Evolutionary conservation across 139 green algal genomes (phyloP).

Genomic region (Tetradesmus obliquus): DNA sequence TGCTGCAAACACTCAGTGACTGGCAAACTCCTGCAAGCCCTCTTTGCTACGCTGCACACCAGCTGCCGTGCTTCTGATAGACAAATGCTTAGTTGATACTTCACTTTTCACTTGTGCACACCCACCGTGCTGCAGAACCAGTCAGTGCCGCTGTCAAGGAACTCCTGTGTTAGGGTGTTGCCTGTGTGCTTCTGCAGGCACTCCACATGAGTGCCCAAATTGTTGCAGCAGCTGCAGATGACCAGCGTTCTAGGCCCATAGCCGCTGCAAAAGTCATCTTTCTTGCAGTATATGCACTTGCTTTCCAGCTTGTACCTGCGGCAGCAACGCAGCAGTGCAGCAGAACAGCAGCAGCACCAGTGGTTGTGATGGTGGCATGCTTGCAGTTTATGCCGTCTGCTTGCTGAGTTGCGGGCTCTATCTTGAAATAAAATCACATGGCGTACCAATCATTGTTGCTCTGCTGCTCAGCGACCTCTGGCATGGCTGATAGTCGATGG

Average conservation of each 20-base stretch:
- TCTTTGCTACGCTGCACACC: background rate
- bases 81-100: too few species aligned
- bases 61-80: background rate
- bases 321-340: background rate
- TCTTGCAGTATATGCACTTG: slow-evolving; percentile 47
- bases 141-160: slow-evolving; percentile 1
- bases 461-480: too few species aligned
- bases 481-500: too few species aligned
- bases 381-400: background rate
- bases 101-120: too few species aligned
- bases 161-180: slow-evolving; percentile 21
- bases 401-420: too few species aligned
- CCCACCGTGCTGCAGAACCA: slow-evolving; percentile 54
- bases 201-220: slow-evolving; percentile 46
- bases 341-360: background rate
- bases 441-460: too few species aligned
- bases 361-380: background rate
- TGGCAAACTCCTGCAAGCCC: background rate
- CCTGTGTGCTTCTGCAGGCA: slow-evolving; percentile 53
- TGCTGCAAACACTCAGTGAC: background rate
- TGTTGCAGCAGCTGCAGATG: slow-evolving; percentile 55
- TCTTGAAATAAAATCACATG: too few species aligned
- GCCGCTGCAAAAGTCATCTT: slow-evolving; percentile 21
- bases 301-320: slow-evolving; percentile 43
- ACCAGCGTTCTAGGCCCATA: slow-evolving; percentile 53